phyloP scores from a whole-genome alignment of 345 rosid genomes.

The Psidium friedrichsthalianum region DNA sequence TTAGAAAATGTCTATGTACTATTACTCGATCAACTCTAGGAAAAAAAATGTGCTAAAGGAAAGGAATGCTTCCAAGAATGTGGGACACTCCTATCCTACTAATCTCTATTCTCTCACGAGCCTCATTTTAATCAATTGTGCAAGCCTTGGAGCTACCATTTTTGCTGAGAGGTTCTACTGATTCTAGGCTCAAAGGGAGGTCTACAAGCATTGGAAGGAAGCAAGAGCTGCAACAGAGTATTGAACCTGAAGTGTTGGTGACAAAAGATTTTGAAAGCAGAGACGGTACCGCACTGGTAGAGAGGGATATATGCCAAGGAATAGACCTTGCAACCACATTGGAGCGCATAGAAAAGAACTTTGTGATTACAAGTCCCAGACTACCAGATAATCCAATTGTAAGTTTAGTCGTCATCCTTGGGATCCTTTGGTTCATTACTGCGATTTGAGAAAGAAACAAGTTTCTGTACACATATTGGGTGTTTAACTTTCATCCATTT shows the following conservation, averaged over 20 bases:
- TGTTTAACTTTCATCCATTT: background rate
- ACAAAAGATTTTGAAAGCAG: constrained; percentile 48
- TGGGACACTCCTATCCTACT: background rate
- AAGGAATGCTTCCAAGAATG: background rate
- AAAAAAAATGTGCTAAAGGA: background rate
- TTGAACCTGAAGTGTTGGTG: constrained; percentile 61
- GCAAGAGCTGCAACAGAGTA: constrained; percentile 31
- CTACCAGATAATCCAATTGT: constrained; percentile 95
- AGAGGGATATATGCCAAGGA: constrained; percentile 86
- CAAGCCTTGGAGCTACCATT: background rate
- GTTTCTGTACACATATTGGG: background rate
- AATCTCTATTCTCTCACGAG: background rate
- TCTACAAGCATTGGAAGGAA: constrained; percentile 27
- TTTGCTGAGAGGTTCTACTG: background rate
- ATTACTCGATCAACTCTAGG: background rate
- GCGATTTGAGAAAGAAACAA: background rate
- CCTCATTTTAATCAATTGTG: background rate
- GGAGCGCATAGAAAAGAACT: constrained; percentile 95
- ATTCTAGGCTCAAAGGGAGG: constrained; percentile 43
- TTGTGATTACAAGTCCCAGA: constrained; percentile 93
- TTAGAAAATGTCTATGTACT: background rate
- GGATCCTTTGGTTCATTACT: background rate
- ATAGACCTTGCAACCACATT: constrained; percentile 89
- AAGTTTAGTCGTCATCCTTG: constrained; percentile 6
- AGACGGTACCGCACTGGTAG: constrained; percentile 39